Base-by-base conservation (phyloP, 192 early-diverging fungal genomes). In the Chytriomyces confervae region DNA sequence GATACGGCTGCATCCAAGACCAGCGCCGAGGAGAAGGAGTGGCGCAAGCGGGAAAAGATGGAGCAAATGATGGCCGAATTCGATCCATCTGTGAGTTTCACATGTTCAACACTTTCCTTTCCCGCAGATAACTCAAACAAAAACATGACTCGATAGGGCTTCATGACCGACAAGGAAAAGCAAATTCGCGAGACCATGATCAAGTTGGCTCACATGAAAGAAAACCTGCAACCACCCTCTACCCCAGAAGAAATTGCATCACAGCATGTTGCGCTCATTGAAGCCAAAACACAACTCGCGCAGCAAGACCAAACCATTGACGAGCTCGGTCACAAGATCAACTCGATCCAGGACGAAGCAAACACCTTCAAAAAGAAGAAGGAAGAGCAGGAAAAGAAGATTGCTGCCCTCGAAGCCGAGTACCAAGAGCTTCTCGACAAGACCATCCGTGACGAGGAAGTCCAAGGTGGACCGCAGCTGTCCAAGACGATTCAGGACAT, bases 21-120 rank as follows among this genome's bases (percentile, higher is more conserved):
- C 65, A 80, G 49, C 50, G 89, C 89, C n/a, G 88, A 87, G 24
- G 91, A 93, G 46, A 94, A 92, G 77, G 91, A 94, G 75, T 90
- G 91, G 84, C 87, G 88, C 79, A 94, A 94, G 84, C 83, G 88
- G 50, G 93, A 94, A 73, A 93, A 92, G 85, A 94, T 96, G 90
- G 91, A 90, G 7, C 84, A 91, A 74, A 95, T 95, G 89, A 91
- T 95, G 87, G 90, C 88, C 7, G 89, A 92, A 63, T 89, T 96
- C 50, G 93, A 93, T 72, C 90, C 92, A 45, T 90, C 92, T 43
- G 87, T 87, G 79, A 79, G 84, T 75, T 66, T 13, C 7, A 77
- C n/a, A 3, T 11, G 60, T 13, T 57, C 53, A 20, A 13, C 53
- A 57, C 20, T 57, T 57, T n/a, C 18, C 36, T 3, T 11, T 5